Evolutionary conservation across 345 rosid species (phyloP).

Genomic region (Orychophragmus violaceus): DNA sequence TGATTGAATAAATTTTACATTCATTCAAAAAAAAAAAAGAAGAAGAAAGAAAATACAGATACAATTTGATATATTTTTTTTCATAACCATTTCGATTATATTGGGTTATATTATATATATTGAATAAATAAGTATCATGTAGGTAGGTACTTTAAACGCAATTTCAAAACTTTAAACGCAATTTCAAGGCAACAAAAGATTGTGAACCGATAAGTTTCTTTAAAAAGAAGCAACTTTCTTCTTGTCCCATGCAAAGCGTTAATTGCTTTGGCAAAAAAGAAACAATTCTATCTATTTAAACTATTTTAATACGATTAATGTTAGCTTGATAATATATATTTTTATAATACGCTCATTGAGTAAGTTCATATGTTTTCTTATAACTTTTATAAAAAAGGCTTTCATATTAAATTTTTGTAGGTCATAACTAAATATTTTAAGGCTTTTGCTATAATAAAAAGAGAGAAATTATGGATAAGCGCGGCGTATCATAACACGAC

Average conservation of each 20-base stretch:
- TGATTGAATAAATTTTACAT: too few relatives aligned
- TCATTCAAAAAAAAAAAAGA: too few relatives aligned
- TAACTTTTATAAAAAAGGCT: too few relatives aligned
- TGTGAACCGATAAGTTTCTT: background rate
- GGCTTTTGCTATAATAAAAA: background rate
- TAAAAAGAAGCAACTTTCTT: background rate
- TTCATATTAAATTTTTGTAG: too few relatives aligned
- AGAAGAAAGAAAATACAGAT: background rate
- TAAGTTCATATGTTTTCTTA: background rate
- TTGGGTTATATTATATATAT: background rate
- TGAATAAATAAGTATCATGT: background rate
- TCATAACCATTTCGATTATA: background rate
- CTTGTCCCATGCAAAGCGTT: background rate
- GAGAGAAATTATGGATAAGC: background rate
- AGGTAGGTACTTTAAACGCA: too few relatives aligned
- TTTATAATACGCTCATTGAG: background rate
- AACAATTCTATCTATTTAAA: background rate
- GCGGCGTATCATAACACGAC: background rate
- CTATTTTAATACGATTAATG: background rate
- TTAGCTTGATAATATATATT: background rate
- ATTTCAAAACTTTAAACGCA: slow-evolving; percentile 8
- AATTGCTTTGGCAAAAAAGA: background rate
- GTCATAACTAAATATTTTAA: background rate
- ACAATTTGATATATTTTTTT: background rate
- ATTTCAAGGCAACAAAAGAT: background rate